Evolutionary conservation across 495 filamentous ascomycete species (phyloP).

Genomic region (Immersiella caudata): DNA sequence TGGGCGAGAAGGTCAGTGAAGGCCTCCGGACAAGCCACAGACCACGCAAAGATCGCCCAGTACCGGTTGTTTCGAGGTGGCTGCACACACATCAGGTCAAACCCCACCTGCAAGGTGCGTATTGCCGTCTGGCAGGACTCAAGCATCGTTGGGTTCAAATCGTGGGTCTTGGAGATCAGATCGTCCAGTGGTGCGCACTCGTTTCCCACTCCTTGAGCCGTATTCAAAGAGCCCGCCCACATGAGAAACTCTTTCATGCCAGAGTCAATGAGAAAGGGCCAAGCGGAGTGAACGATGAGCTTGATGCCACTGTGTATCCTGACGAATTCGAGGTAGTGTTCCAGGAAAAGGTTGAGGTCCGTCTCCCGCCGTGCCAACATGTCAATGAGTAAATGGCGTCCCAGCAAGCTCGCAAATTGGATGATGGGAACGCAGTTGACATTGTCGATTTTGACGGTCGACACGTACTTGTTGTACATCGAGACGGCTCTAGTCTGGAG

Average conservation of each 20-base stretch:
- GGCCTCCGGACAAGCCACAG: slow-evolving; percentile 29
- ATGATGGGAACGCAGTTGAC: slow-evolving; percentile 41
- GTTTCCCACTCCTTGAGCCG: slow-evolving; percentile 18
- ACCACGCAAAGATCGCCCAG: slow-evolving; percentile 42
- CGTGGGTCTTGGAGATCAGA: slow-evolving; percentile 24
- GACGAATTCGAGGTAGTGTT: slow-evolving; percentile 36
- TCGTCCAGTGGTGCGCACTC: slow-evolving; percentile 27
- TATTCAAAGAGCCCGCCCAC: slow-evolving; percentile 26
- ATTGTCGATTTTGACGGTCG: slow-evolving; percentile 33
- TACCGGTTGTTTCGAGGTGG: slow-evolving; percentile 28
- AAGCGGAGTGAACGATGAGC: slow-evolving; percentile 35
- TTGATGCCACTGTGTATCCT: slow-evolving; percentile 38
- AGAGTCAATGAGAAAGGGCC: slow-evolving; percentile 38
- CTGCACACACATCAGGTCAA: slow-evolving; percentile 30
- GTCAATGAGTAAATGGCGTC: slow-evolving; percentile 42
- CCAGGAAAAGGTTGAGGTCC: slow-evolving; percentile 38
- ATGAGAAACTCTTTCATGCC: slow-evolving; percentile 34
- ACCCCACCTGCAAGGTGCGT: slow-evolving; percentile 37
- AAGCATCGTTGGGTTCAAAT: slow-evolving; percentile 30
- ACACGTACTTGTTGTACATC: slow-evolving; percentile 39
- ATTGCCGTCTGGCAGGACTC: slow-evolving; percentile 34
- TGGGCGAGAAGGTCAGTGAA: slow-evolving; percentile 34
- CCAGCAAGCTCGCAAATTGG: slow-evolving; percentile 39
- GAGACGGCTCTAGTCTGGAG: slow-evolving; percentile 43
- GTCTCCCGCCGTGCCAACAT: slow-evolving; percentile 33